A percentile compares a stretch with the other conserved stretches of the same genome.
phyloP scores from a whole-genome alignment of 371 early-diverging fungal genomes.

The Quaeritorhiza haematococci region DNA sequence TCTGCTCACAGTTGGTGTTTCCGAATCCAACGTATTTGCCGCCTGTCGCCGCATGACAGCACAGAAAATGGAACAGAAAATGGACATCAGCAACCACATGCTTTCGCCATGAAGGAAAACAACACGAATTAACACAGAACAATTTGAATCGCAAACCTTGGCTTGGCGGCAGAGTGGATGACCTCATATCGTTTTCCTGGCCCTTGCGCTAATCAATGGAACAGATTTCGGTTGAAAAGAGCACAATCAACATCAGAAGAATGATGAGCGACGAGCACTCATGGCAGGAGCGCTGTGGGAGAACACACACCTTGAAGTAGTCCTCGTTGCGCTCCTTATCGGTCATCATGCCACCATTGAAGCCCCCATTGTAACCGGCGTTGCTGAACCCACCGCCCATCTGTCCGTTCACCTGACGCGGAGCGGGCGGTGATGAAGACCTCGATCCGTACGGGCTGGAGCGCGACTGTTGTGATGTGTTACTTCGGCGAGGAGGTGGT shows the following conservation, averaged over 20 bases:
- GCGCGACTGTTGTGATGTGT: too few species aligned
- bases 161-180: conserved; percentile 72
- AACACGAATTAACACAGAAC: too few species aligned
- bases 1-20: conserved; percentile 32
- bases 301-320: conserved; percentile 15
- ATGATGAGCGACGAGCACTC: too few species aligned
- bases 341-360: not conserved
- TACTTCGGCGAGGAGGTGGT: conserved; percentile 18
- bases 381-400: not conserved
- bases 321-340: conserved; percentile 7
- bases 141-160: too few species aligned
- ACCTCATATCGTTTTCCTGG: conserved; percentile 25
- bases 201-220: conserved; percentile 25
- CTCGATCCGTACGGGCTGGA: not conserved
- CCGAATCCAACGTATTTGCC: conserved; percentile 91
- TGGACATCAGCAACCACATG: too few species aligned
- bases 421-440: not conserved
- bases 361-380: not conserved
- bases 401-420: not conserved
- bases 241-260: not conserved
- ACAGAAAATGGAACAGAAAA: too few species aligned
- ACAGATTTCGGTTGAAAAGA: not conserved
- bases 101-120: too few species aligned
- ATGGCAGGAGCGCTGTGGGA: too few species aligned
- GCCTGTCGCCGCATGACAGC: too few species aligned